Evolutionary conservation across 176 grass and related monocot genomes (phyloP), one percentile per base, ranked within the genome.

Genomic region (Aegilops speltoides): DNA sequence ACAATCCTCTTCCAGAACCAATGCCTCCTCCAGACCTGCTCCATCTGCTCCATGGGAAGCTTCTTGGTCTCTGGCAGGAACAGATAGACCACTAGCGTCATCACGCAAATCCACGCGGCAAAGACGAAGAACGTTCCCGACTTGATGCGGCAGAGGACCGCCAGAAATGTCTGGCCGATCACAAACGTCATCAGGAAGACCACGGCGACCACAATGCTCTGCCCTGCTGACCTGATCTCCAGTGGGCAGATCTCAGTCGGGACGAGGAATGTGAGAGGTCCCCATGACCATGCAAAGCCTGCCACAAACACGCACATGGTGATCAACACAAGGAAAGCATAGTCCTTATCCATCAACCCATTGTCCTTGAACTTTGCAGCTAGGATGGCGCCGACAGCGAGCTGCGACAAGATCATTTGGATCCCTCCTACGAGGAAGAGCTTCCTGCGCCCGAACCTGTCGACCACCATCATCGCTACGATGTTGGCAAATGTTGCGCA

Each of bases 251-350:
- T 84, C 83, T 97, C 92, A 10, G 86, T 84, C 29, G 95, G 95
- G 12, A 97, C 88, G 23, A 94, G 56, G 72, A 80, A 97, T 2
- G 90, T 92, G 5, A 97, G 87, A 67, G 95, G 95, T 9, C 95
- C 95, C 95, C 92, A 94, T 43, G 95, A 97, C 92, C 92, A 97
- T 13, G 83, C 90, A 37, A 91, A 97, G 0, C 95, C 95, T 20
- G 90, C 83, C 41, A 92, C 88, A 64, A 92, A 94, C 72, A 94
- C 83, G 69, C 95, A 94, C 67, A 91, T 86, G 43, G 79, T 82
- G 84, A 87, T 68, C 81, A 97, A 64, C 28, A 97, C 88, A 33
- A 94, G 66, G 63, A 89, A 92, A 19, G 81, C 90, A 36, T 87
- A 90, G 11, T 83, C 77, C 67, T 62, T 87, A 25, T 89, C 77